These are phyloP conservation scores for Thermothielavioides terrestris DNA, from an alignment of 495 filamentous ascomycete genomes.

Conservation along the genomic window DNA sequence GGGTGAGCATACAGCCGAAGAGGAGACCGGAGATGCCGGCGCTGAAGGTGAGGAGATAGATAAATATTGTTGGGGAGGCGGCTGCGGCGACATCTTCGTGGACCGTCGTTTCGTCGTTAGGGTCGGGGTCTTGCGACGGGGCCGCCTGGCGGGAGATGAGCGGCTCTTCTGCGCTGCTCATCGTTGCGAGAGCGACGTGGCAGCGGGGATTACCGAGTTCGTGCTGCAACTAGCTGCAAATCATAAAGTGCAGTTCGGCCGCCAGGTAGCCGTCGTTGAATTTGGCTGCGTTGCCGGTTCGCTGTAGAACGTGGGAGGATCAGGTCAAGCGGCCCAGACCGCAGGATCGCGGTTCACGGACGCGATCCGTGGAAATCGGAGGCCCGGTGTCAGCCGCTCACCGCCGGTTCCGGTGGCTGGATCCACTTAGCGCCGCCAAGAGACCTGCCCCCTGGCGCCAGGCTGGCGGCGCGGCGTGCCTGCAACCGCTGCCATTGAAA, in stretches of 20 bases:
- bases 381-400: not conserved
- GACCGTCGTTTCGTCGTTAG: not conserved
- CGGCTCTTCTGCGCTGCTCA: constrained; percentile 21
- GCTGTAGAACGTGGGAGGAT: not conserved
- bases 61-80: constrained; percentile 32
- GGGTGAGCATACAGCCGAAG: constrained; percentile 67
- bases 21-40: constrained; percentile 79
- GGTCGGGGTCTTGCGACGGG: not conserved
- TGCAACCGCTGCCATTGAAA: constrained; percentile 18
- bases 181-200: constrained; percentile 3
- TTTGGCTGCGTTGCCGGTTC: not conserved
- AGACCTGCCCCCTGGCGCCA: constrained; percentile 1
- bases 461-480: too few species aligned
- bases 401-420: not conserved
- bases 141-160: constrained; percentile 14
- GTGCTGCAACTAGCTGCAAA: not conserved
- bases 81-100: not conserved
- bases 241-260: not conserved
- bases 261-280: not conserved
- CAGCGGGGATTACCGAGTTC: not conserved
- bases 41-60: constrained; percentile 71
- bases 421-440: too few species aligned
- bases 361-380: not conserved
- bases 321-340: not conserved
- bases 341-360: too few species aligned